phyloP scores from a whole-genome alignment of 768 basidiomycete species.

The Suillus brevipes region DNA sequence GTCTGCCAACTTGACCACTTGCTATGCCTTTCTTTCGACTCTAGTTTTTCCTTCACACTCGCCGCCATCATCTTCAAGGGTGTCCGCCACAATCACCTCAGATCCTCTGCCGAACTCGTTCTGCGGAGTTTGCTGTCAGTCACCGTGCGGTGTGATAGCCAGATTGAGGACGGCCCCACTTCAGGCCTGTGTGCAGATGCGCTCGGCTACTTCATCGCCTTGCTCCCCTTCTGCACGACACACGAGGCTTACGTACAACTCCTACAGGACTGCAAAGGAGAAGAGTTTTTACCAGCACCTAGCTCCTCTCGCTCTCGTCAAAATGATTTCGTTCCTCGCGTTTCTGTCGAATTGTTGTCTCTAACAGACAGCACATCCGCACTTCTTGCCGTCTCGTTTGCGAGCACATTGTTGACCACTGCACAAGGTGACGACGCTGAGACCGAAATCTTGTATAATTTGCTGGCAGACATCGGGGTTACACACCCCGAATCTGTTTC shows the following conservation, averaged over 20 bases:
- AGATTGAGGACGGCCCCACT: conserved; percentile 39
- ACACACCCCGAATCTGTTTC: conserved; percentile 71
- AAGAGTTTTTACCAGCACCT: conserved; percentile 42
- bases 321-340: conserved; percentile 47
- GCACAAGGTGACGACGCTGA: conserved; percentile 82
- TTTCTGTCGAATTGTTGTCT: conserved; percentile 60
- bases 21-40: conserved; percentile 74
- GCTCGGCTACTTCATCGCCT: conserved; percentile 77
- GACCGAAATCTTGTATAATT: conserved; percentile 73
- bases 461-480: conserved; percentile 70
- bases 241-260: conserved; percentile 56
- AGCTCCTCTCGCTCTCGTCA: conserved; percentile 42
- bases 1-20: conserved; percentile 71
- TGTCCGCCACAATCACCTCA: conserved; percentile 65
- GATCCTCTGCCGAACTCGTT: conserved; percentile 57
- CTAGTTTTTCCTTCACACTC: conserved; percentile 78
- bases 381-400: conserved; percentile 72
- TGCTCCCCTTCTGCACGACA: conserved; percentile 68
- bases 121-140: conserved; percentile 64
- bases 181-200: conserved; percentile 56
- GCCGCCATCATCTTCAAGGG: conserved; percentile 87
- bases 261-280: conserved; percentile 61
- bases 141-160: conserved; percentile 47
- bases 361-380: conserved; percentile 63
- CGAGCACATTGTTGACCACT: conserved; percentile 70